Base-by-base conservation (phyloP, 2,329 filamentous ascomycete genomes). In the Neofusicoccum ribis region DNA sequence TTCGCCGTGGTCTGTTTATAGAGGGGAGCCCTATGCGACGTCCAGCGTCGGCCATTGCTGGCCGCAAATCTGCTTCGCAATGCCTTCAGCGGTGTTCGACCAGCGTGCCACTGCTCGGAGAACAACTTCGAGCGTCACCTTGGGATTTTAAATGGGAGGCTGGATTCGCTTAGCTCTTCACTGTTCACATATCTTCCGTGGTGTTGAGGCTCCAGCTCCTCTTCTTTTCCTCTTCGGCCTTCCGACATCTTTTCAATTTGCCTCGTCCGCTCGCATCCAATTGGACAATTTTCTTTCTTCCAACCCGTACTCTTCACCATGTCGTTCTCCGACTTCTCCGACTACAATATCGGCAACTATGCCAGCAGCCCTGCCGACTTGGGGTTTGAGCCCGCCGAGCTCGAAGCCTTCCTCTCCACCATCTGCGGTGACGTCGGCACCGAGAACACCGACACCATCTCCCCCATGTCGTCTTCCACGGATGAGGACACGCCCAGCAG, bases 201-300 rank as follows among this genome's bases (percentile, higher is more conserved):
- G 27, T 31, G 5, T 31, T 31, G 27, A 31, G 27, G 27, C 27
- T 31, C 27, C 27, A 31, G 27, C 27, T 31, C 27, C 36, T 41
- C 46, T 56, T 12, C n/a, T 31, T 56, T 43, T 56, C 51, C 8
- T 56, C 51, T 56, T 56, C 51, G 50, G 50, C 50, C 14, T n/a
- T 37, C 17, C 34, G 9, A 31, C 3, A 17, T 11, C 31, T n/a
- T 31, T 31, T 12, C 47, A 3, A 8, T 14, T 14, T 17, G 9
- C 20, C 12, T 23, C 11, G 17, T 23, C 4, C 2, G 23, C 20
- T 47, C 44, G 5, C 44, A 51, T 14, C 3, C 23, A 51, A 14
- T n/a, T n/a, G 15, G 5, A 14, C 50, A 31, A 31, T 31, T 31
- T 31, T 31, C 27, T 31, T 31, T 31, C 27, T 31, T 31, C 27